A percentile compares a stretch with the other conserved stretches of the same genome.
phyloP scores from a whole-genome alignment of 148 eudicot genomes.

The Camellia japonica region DNA sequence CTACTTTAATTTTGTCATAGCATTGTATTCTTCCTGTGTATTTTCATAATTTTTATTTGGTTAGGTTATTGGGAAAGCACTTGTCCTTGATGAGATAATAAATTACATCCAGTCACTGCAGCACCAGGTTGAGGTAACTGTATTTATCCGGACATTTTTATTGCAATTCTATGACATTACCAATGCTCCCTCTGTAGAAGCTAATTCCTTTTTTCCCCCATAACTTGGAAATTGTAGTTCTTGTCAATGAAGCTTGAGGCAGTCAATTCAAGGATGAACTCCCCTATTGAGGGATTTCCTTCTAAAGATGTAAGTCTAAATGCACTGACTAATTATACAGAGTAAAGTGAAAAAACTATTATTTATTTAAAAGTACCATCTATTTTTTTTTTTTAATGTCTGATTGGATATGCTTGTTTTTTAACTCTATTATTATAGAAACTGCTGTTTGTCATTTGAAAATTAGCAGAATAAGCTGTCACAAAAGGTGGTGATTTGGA shows the following conservation, averaged over 20 bases:
- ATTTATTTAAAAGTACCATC: background rate
- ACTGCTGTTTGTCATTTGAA: background rate
- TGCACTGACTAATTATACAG: slow-evolving; percentile 1
- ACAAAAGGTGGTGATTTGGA: background rate
- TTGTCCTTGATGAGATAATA: slow-evolving; percentile 87
- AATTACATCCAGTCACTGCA: slow-evolving; percentile 86
- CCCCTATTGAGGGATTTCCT: slow-evolving; percentile 50
- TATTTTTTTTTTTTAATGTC: background rate
- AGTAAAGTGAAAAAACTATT: background rate
- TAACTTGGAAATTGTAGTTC: slow-evolving; percentile 44
- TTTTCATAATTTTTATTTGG: background rate
- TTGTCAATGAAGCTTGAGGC: slow-evolving; percentile 93
- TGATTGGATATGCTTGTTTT: background rate
- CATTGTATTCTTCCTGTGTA: slow-evolving; percentile 6
- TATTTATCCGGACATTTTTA: background rate
- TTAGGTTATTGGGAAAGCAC: slow-evolving; percentile 85
- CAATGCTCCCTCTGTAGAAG: background rate
- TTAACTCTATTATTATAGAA: background rate
- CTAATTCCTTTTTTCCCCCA: background rate
- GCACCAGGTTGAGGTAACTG: slow-evolving; percentile 76
- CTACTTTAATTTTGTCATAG: background rate
- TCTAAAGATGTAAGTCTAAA: slow-evolving; percentile 64
- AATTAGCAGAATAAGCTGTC: background rate
- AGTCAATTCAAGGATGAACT: slow-evolving; percentile 62
- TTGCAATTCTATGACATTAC: background rate